Evolutionary conservation across 352 stramenopile genomes (phyloP), one percentile per base, ranked within the genome.

Genomic region (Pelagophyceae sp.): DNA sequence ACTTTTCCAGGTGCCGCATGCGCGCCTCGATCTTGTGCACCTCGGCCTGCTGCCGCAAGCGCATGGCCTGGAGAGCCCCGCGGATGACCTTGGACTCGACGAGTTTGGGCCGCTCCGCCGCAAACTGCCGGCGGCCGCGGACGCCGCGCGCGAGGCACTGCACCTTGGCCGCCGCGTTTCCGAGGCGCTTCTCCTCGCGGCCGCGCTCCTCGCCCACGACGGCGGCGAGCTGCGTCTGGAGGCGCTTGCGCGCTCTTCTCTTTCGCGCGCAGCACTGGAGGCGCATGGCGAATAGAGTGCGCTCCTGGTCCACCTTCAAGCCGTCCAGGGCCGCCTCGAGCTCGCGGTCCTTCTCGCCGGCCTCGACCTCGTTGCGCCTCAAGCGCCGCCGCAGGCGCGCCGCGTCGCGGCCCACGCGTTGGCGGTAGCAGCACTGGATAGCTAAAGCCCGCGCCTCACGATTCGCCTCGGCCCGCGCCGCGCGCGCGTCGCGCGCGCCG

Each of bases 141-240:
- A 72, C 76, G 67, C 76, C 64, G 67, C 76, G 76, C 67, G 67
- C 38, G 31, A 78, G 70, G 32, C 54, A 67, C 76, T 76, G 76
- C 11, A 74, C 58, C 17, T 37, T 23, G 38, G 15, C 6, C 67
- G 67, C 67, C 35, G 20, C 38, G 15, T 0, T 19, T 11, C 0
- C 6, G 35, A 25, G 33, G 15, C 29, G 29, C 15, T 6, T 19
- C 3, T 6, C 61, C 67, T 32, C 67, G 35, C 35, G 35, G 17
- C 1, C 67, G 35, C 67, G 33, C 38, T 74, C 67, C 2, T 11
- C 67, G 11, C 58, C 35, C 15, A 74, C 37, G 35, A 74, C 25
- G 35, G 11, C 35, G 0, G 1, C 1, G 17, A 58, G 51, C 67
- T 58, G 67, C 15, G 3, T 19, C 11, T 74, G 35, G 67, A 74